phyloP scores from a whole-genome alignment of 345 rosid species.

The Dipteronia dyeriana region DNA sequence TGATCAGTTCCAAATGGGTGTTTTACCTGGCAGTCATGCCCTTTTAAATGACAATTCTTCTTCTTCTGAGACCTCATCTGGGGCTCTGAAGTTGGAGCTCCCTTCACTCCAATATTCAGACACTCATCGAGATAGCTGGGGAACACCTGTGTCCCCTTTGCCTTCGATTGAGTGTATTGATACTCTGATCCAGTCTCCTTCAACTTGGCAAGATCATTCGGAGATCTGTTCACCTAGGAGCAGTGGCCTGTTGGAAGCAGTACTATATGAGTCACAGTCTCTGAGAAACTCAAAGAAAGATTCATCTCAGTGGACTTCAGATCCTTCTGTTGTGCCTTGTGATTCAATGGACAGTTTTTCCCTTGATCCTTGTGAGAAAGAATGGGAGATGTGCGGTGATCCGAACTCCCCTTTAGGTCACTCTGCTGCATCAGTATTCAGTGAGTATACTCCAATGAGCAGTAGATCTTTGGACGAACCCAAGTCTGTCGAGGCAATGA shows the following conservation, averaged over 20 bases:
- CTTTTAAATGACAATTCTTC: slow-evolving; percentile 77
- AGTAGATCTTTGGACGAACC: slow-evolving; percentile 63
- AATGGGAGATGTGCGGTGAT: slow-evolving; percentile 59
- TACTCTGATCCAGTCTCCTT: slow-evolving; percentile 80
- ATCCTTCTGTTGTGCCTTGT: slow-evolving; percentile 51
- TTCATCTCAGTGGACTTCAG: slow-evolving; percentile 61
- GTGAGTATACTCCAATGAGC: slow-evolving; percentile 50
- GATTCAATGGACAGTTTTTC: slow-evolving; percentile 50
- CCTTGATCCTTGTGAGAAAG: slow-evolving; percentile 48
- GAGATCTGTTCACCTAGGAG: slow-evolving; percentile 60
- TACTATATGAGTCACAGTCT: slow-evolving; percentile 75
- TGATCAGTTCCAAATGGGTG: slow-evolving; percentile 18
- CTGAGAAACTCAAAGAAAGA: slow-evolving; percentile 63
- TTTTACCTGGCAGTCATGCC: slow-evolving; percentile 60
- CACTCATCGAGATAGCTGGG: slow-evolving; percentile 75
- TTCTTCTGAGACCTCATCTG: slow-evolving; percentile 75
- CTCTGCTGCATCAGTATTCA: slow-evolving; percentile 62
- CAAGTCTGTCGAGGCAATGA: slow-evolving; percentile 33
- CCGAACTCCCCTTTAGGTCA: slow-evolving; percentile 62
- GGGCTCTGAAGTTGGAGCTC: slow-evolving; percentile 99
- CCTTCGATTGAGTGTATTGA: slow-evolving; percentile 73
- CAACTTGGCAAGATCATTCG: slow-evolving; percentile 45
- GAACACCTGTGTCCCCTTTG: slow-evolving; percentile 55
- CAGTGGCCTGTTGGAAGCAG: slow-evolving; percentile 90
- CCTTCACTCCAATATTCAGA: slow-evolving; percentile 99